Percentiles rank a stretch among this genome's conserved stretches.
phyloP scores from a whole-genome alignment of 768 basidiomycete genomes.

The Agrocybe chaxingu region DNA sequence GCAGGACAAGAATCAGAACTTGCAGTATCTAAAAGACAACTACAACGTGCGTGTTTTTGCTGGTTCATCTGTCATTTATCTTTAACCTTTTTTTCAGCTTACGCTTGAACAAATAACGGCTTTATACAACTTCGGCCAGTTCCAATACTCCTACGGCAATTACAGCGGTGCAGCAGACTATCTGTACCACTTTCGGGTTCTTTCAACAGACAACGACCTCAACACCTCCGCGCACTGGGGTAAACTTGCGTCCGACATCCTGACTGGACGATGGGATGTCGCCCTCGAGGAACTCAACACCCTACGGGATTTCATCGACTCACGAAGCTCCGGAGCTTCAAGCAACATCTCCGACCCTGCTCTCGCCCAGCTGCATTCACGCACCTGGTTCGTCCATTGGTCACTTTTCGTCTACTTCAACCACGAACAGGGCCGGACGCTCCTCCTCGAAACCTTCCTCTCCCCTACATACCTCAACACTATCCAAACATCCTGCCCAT shows the following conservation, averaged over 20 bases:
- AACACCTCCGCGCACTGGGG: conserved; percentile 99
- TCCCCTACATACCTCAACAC: conserved; percentile 97
- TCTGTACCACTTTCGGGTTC: conserved; percentile 96
- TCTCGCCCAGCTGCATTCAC: conserved; percentile 84
- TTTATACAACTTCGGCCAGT: conserved; percentile 96
- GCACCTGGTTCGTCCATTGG: conserved; percentile 98
- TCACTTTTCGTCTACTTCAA: conserved; percentile 98
- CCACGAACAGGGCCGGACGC: conserved; percentile 85
- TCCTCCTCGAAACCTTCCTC: conserved; percentile 95
- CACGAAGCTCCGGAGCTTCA: conserved; percentile 44
- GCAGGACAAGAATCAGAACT: conserved; percentile 96
- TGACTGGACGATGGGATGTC: conserved; percentile 92
- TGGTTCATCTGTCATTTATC: not conserved
- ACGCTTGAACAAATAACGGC: conserved; percentile 93
- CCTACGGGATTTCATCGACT: conserved; percentile 89
- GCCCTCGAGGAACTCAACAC: conserved; percentile 94
- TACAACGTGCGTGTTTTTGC: conserved; percentile 61
- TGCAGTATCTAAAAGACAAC: conserved; percentile 91
- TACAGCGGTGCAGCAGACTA: conserved; percentile 97
- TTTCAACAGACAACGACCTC: conserved; percentile 90
- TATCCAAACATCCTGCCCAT: conserved; percentile 92
- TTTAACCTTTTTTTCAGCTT: conserved; percentile 48
- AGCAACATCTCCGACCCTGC: conserved; percentile 57
- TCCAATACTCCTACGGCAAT: conserved; percentile 98
- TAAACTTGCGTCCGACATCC: conserved; percentile 94